Evolutionary conservation across 208 protist species (phyloP).

Genomic region (Trypanosoma brucei): DNA sequence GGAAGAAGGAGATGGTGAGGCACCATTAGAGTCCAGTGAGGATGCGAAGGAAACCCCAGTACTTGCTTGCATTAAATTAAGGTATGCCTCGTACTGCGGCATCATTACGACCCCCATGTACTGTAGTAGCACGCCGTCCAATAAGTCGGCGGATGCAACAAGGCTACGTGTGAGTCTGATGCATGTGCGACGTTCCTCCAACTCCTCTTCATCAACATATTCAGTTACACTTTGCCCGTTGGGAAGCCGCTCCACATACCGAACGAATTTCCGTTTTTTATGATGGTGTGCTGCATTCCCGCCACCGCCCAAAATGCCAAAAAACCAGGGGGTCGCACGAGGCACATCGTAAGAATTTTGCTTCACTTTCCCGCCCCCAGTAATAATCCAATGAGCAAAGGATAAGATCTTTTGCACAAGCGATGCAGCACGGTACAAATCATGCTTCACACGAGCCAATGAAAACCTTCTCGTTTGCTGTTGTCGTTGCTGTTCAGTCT

Average conservation of each 20-base stretch:
- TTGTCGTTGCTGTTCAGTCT: neutral
- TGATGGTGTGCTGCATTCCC: neutral
- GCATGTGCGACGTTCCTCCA: conserved; percentile 49
- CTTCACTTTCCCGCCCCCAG: neutral
- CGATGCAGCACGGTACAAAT: neutral
- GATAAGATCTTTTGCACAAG: neutral
- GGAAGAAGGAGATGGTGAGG: no score
- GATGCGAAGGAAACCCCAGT: conserved; percentile 1
- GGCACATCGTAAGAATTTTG: neutral
- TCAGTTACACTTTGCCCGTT: conserved; percentile 42
- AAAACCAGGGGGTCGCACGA: neutral
- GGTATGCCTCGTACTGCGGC: conserved; percentile 41
- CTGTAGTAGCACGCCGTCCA: conserved; percentile 43
- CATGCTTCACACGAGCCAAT: neutral
- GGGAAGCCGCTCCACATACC: conserved; percentile 51
- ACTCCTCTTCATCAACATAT: conserved; percentile 41
- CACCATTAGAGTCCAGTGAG: neutral
- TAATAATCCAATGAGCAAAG: neutral
- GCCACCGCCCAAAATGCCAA: neutral
- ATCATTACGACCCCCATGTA: conserved; percentile 50
- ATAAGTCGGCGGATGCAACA: conserved; percentile 29
- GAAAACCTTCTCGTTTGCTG: conserved; percentile 4
- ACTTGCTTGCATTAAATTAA: conserved; percentile 5
- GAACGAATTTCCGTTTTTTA: conserved; percentile 8
- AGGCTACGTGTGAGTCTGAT: conserved; percentile 37